Evolutionary conservation across 441 rosid genomes (phyloP), one percentile per base, ranked within the genome.

Genomic region (Erodium trifolium): DNA sequence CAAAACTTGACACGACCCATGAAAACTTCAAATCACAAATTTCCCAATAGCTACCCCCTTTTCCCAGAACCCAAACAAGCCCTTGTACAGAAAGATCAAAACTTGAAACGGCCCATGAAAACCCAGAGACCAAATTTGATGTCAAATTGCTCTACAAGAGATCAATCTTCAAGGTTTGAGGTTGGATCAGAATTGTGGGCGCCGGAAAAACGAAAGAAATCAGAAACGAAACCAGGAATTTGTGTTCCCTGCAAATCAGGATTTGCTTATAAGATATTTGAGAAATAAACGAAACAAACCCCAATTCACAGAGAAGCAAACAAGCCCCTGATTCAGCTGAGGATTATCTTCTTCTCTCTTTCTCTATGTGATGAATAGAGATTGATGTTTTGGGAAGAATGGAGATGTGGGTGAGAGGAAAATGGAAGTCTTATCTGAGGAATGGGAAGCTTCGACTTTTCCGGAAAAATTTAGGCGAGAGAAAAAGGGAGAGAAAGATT

Each of bases 251-350:
- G 80, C 68, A 72, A 75, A 79, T 62, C 72, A 77, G 83, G 80
- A 77, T 62, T 71, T 71, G 55, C 71, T 66, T 23, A 17, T 39
- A 51, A 17, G 13, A 49, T n/a, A 34, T 37, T 37, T 37, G 8
- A 37, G 41, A 37, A 37, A 63, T 34, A 45, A 47, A 68, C 41
- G 66, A 78, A 67, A 71, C 73, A 74, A 80, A 73, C 18, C 80
- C 90, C 76, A 77, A 82, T 77, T 73, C 69, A 77, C 80, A 78
- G 80, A 79, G 81, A 45, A 69, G 59, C 39, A 23, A 45, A 71
- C 37, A 39, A 67, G 67, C 39, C 68, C 71, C 59, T 35, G 14
- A 53, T 68, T 73, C 69, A 70, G 69, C 74, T 53, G 31, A 65
- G 31, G 63, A 29, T 13, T 49, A n/a, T 39, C 69, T 29, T 70